Percentiles rank a stretch among this genome's conserved stretches.
phyloP scores from a whole-genome alignment of 805 yeast genomes.

The Metahyphopichia silvanorum region DNA sequence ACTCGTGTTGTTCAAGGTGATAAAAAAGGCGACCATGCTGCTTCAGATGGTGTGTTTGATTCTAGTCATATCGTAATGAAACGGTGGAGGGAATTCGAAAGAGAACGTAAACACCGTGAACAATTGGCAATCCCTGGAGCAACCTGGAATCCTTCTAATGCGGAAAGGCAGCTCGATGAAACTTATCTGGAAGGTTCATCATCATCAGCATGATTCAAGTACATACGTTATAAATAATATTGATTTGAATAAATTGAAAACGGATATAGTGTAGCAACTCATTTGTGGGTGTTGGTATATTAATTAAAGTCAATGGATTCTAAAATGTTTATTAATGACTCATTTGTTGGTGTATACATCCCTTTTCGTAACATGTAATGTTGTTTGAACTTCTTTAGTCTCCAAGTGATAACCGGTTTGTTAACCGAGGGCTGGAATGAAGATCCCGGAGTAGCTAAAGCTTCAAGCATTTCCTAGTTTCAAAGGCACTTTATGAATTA shows the following conservation, averaged over 20 bases:
- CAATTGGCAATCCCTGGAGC: conserved; percentile 35
- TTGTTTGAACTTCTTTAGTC: conserved; percentile 34
- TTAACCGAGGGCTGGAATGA: conserved; percentile 35
- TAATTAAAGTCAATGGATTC: no score
- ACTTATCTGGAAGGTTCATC: conserved; percentile 1
- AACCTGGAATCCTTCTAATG: conserved; percentile 43
- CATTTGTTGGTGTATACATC: conserved; percentile 8
- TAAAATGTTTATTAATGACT: no score
- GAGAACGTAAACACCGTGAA: conserved; percentile 49
- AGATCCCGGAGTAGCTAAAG: conserved; percentile 34
- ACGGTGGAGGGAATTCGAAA: conserved; percentile 92
- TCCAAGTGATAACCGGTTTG: conserved; percentile 32
- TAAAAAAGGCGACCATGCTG: conserved; percentile 64
- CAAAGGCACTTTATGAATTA: no score
- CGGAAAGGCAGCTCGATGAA: conserved; percentile 12
- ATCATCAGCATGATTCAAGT: not conserved
- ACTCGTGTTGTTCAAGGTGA: conserved; percentile 78
- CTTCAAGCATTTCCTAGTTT: conserved; percentile 24
- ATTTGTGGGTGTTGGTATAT: no score
- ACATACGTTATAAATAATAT: no score
- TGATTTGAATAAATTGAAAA: no score
- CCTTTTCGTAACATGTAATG: conserved; percentile 22
- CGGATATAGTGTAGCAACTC: no score
- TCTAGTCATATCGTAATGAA: conserved; percentile 87
- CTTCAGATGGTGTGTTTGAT: conserved; percentile 79